Conservation (phyloP, 1,284 basidiomycete genomes). For the Hortiboletus rubellus region DNA sequence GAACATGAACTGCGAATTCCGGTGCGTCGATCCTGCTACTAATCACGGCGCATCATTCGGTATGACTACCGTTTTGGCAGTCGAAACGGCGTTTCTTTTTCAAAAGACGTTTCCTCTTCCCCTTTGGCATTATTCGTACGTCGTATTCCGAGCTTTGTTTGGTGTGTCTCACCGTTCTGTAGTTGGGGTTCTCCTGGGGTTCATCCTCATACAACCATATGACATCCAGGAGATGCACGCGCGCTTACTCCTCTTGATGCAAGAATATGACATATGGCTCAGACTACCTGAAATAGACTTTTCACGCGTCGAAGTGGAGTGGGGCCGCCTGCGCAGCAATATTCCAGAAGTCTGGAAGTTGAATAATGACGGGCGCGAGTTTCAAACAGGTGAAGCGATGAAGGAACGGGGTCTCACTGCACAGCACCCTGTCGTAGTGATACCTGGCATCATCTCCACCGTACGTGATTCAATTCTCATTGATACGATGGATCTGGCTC, state of each 20-base stretch:
- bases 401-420: slow-evolving; percentile 67
- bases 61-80: slow-evolving; percentile 9
- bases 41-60: not conserved
- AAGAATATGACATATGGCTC: slow-evolving; percentile 57
- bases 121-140: slow-evolving; percentile 49
- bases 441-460: slow-evolving; percentile 80
- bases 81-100: slow-evolving; percentile 29
- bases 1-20: slow-evolving; percentile 18
- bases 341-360: slow-evolving; percentile 80
- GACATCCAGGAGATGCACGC: slow-evolving; percentile 60
- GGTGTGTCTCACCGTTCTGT: slow-evolving; percentile 4
- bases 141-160: not conserved
- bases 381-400: slow-evolving; percentile 77
- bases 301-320: slow-evolving; percentile 65
- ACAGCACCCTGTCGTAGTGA: slow-evolving; percentile 75
- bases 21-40: slow-evolving; percentile 13
- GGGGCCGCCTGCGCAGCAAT: slow-evolving; percentile 60
- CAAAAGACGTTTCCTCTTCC: slow-evolving; percentile 46
- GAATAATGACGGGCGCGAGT: slow-evolving; percentile 80
- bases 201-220: slow-evolving; percentile 59
- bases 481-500: not conserved
- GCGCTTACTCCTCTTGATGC: slow-evolving; percentile 53
- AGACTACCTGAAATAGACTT: slow-evolving; percentile 62
- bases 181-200: slow-evolving; percentile 68
- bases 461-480: slow-evolving; percentile 39